Base-by-base conservation (phyloP, 495 filamentous ascomycete genomes). In the Daldinia childiae region DNA sequence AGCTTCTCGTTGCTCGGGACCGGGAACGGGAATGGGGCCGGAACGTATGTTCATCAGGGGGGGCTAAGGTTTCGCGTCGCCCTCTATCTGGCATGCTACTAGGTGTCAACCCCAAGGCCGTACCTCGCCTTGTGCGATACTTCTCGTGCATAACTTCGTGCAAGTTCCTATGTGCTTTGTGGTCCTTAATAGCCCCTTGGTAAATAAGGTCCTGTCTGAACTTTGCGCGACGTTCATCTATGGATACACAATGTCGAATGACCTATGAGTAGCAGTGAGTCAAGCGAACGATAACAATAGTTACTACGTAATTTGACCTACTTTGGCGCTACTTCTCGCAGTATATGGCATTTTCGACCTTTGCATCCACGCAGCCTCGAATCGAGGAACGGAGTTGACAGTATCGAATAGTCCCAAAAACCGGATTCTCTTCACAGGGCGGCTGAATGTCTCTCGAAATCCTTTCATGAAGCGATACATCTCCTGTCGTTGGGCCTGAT, bases 311-410 rank as follows among this genome's bases (percentile, higher is more conserved):
- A n/a, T 87, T 79, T 36, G 4, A 67, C 74, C n/a, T 64, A 76
- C 76, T 71, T 83, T 90, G 17, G 92, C 92, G 4, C 90, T 90
- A 65, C 90, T 93, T 50, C 90, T 85, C 1, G 92, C 92, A 0
- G 92, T 94, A 68, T 95, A 95, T 0, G 92, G 91, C 64, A 93
- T 93, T 74, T 91, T 93, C 67, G 85, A 90, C 30, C 92, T 85
- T 72, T 93, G 86, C 90, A 97, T 91, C 91, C 91, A 95, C 0
- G 93, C 92, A 8, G 89, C 87, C 78, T 97, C 93, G 64, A 95
- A 95, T 5, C 86, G 82, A 1, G 92, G 92, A 1, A 96, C 92
- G 65, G 90, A 91, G 76, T 96, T 96, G 51, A 96, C 93, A 0
- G 89, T 91, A 68, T 92, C 90, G 67, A 92, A 92, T 2, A 92